Conservation (phyloP, 768 basidiomycete species). For the Boletus tylopilopsis region DNA sequence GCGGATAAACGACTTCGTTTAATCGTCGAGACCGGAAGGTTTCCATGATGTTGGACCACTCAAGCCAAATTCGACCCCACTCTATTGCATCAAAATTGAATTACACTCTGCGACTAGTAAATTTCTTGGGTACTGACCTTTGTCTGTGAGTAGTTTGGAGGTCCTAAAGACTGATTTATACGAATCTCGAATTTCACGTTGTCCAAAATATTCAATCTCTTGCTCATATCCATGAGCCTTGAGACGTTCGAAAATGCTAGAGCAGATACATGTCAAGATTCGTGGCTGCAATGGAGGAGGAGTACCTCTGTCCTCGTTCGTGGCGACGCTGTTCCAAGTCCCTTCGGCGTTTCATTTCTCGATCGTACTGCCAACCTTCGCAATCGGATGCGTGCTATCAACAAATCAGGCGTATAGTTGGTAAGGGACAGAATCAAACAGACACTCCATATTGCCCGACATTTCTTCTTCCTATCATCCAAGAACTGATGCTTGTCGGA, state of each 20-base stretch:
- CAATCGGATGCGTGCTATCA: conserved; percentile 7
- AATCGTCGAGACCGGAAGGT: not conserved
- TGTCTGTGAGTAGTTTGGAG: conserved; percentile 6
- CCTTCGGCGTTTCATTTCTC: not conserved
- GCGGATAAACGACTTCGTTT: not conserved
- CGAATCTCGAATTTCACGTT: accelerated
- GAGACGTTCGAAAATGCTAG: conserved; percentile 13
- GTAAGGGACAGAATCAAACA: not conserved
- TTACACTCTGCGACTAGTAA: no score
- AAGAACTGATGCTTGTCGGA: conserved; percentile 2
- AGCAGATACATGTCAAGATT: no score
- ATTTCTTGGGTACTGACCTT: not conserved
- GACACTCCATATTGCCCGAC: not conserved
- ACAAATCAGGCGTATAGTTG: not conserved
- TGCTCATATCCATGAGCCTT: not conserved
- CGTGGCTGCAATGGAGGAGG: not conserved
- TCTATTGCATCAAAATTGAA: not conserved
- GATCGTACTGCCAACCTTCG: not conserved
- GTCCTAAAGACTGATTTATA: not conserved
- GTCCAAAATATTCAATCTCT: not conserved
- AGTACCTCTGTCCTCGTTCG: not conserved
- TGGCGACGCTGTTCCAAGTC: not conserved
- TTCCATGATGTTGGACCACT: conserved; percentile 2
- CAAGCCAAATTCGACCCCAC: conserved; percentile 9
- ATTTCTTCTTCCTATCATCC: not conserved